Base-by-base conservation (phyloP, 345 rosid genomes). In the Jatropha curcas region DNA sequence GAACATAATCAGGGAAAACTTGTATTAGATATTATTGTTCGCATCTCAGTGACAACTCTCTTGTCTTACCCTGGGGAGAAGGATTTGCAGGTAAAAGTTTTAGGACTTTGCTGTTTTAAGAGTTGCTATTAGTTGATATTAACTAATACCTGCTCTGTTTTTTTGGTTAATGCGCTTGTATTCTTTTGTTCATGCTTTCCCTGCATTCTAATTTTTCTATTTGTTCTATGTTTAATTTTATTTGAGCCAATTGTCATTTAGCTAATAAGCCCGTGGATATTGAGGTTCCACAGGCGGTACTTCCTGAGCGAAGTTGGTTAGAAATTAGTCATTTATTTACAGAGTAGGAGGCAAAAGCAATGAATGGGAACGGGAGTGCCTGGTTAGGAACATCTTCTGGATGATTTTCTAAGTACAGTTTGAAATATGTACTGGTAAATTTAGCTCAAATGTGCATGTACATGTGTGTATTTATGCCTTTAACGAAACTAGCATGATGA, bases 61-160 rank as follows among this genome's bases (percentile, higher is more conserved):
- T 72, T 88, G 81, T 87, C 96, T 55, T 95, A 92, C 79, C 96
- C 99, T 43, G 99, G 99, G 79, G 98, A 92, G 82, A 95, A 88
- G 50, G 86, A 87, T 84, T 86, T 95, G 88, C 99, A 95, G 98
- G 99, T 95, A 82, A 39, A 31, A 51, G 22, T 78, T 12, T 65
- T 65, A 67, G 71, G 35, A 43, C 22, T 45, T 60, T 69, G 60
- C 66, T 67, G 64, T 45, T 60, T 37, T 11, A 57, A 33, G 28
- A 68, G 63, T 45, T 20, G 4, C 66, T 52, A 31, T 68, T 59
- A 45, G 31, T 46, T 65, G 56, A 68, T 69, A 31, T 53, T 53
- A 53, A 64, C 39, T 17, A 30, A 22, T 64, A 55, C 64, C 11
- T 65, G 67, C 53, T 53, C 37, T 45, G n/a, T 73, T 48, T 28